phyloP scores from a whole-genome alignment of 495 filamentous ascomycete species.

The Cetradonia linearis region DNA sequence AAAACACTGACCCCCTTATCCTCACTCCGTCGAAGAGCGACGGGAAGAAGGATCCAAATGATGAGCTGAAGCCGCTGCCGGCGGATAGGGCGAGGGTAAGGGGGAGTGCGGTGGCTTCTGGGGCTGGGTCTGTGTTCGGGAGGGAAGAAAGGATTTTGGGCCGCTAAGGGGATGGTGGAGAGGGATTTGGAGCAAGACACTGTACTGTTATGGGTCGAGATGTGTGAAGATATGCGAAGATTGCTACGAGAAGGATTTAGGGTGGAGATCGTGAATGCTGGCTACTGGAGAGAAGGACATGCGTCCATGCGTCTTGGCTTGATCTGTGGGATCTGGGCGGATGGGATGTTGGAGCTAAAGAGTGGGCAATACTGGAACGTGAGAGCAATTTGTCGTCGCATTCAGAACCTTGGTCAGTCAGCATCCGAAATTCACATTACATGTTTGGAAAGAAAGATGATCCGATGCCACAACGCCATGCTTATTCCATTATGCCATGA shows the following conservation, averaged over 20 bases:
- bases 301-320: too few relatives aligned
- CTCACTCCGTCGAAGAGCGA: constrained; percentile 21
- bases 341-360: not conserved
- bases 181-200: too few relatives aligned
- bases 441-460: not conserved
- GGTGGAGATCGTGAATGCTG: too few relatives aligned
- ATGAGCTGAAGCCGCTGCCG: constrained; percentile 48
- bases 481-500: constrained; percentile 1
- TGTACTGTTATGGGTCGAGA: too few relatives aligned
- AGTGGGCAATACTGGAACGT: not conserved
- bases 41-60: constrained; percentile 41
- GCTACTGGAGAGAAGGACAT: too few relatives aligned
- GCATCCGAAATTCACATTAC: not conserved
- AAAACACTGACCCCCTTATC: constrained; percentile 20
- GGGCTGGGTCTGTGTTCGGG: constrained; percentile 31
- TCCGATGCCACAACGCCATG: not conserved
- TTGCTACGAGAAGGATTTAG: too few relatives aligned
- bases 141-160: constrained; percentile 22
- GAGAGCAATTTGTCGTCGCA: not conserved
- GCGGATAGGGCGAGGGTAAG: constrained; percentile 35
- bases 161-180: not conserved
- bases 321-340: too few relatives aligned
- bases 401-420: not conserved
- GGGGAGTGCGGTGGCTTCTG: constrained; percentile 33
- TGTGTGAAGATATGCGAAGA: too few relatives aligned